Evolutionary conservation across 2,329 filamentous ascomycete genomes (phyloP).

Genomic region (Hypomyces rosellus): DNA sequence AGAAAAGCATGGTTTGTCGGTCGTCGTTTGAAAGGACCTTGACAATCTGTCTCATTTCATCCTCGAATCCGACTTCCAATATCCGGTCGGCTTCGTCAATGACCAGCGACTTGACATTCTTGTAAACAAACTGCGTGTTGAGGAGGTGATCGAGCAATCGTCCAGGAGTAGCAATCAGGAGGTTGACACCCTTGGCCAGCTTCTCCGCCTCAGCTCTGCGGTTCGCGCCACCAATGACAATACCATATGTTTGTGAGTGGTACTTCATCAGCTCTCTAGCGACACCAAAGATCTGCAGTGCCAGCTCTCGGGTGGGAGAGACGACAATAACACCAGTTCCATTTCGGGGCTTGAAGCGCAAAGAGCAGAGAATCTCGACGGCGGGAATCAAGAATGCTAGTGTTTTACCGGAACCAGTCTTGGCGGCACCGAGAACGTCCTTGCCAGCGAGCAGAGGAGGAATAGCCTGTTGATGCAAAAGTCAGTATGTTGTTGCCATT

Average conservation of each 20-base stretch:
- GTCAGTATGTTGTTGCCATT: not conserved
- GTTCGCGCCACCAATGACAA: slow-evolving; percentile 94
- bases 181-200: slow-evolving; percentile 86
- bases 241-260: slow-evolving; percentile 91
- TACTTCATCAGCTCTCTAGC: slow-evolving; percentile 87
- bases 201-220: slow-evolving; percentile 87
- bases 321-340: slow-evolving; percentile 89
- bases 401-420: slow-evolving; percentile 95
- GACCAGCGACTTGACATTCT: slow-evolving; percentile 85
- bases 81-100: slow-evolving; percentile 98
- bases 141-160: slow-evolving; percentile 89
- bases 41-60: slow-evolving; percentile 95
- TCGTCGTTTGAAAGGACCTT: slow-evolving; percentile 85
- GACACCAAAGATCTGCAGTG: slow-evolving; percentile 82
- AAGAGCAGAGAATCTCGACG: slow-evolving; percentile 82
- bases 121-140: slow-evolving; percentile 80
- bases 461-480: slow-evolving; percentile 48
- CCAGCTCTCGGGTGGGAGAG: slow-evolving; percentile 65
- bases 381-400: slow-evolving; percentile 90
- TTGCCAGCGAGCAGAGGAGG: slow-evolving; percentile 82
- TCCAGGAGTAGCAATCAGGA: slow-evolving; percentile 89
- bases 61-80: slow-evolving; percentile 94
- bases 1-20: slow-evolving; percentile 96
- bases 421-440: slow-evolving; percentile 90
- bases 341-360: slow-evolving; percentile 92